These are phyloP conservation scores for Lodderomyces orthopsilosis DNA, from an alignment of 1,139 yeast genomes.

Conservation along the genomic window DNA sequence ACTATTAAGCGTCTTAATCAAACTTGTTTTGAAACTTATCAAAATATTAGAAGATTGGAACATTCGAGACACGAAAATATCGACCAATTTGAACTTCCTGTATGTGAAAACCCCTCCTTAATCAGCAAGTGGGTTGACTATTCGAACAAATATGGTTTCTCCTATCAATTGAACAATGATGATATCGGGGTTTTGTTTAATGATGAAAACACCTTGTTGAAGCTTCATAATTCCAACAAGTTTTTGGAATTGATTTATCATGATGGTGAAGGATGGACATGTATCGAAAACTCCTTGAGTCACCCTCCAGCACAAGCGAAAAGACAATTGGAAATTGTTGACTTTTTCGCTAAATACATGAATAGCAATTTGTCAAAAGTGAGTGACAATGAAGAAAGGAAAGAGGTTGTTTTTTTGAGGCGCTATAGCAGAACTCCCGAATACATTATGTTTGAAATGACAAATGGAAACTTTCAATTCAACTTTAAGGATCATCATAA, in stretches of 20 bases:
- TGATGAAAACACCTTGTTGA: slow-evolving; percentile 76
- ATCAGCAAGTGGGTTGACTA: slow-evolving; percentile 98
- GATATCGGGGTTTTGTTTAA: slow-evolving; percentile 91
- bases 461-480: slow-evolving; percentile 90
- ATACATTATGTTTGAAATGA: slow-evolving; percentile 88
- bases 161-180: slow-evolving; percentile 87
- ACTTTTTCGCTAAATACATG: slow-evolving; percentile 82
- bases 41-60: slow-evolving; percentile 42
- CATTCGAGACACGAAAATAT: slow-evolving; percentile 30
- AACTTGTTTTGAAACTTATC: slow-evolving; percentile 40
- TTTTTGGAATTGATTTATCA: slow-evolving; percentile 63
- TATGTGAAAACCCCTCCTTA: slow-evolving; percentile 63
- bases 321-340: slow-evolving; percentile 77
- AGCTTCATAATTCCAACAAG: slow-evolving; percentile 60
- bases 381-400: slow-evolving; percentile 55
- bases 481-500: slow-evolving; percentile 95
- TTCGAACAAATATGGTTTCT: slow-evolving; percentile 92
- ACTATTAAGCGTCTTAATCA: slow-evolving; percentile 40
- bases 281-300: slow-evolving; percentile 56
- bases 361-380: slow-evolving; percentile 75
- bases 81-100: slow-evolving; percentile 39
- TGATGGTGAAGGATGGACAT: slow-evolving; percentile 68
- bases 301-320: slow-evolving; percentile 60
- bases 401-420: slow-evolving; percentile 71
- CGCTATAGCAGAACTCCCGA: slow-evolving; percentile 76